Evolutionary conservation across 2,329 filamentous ascomycete genomes (phyloP).

Genomic region (Sporothrix sp.): DNA sequence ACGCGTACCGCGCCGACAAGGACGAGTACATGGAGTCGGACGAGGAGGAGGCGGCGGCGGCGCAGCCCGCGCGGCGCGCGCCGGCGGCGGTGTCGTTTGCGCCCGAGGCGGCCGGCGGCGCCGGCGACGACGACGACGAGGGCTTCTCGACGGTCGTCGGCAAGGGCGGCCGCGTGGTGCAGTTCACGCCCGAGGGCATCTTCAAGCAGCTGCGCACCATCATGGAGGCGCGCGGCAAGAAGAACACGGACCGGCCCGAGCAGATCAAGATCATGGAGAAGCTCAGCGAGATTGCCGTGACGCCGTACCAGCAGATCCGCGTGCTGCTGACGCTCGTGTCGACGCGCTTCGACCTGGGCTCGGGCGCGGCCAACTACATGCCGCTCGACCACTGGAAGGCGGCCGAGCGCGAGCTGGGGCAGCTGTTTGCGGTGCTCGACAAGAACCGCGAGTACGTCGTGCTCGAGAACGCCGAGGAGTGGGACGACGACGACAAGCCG

Average conservation of each 20-base stretch:
- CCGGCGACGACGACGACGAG: constrained; percentile 54
- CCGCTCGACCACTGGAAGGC: constrained; percentile 94
- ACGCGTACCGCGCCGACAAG: constrained; percentile 76
- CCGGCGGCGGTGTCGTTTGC: constrained; percentile 37
- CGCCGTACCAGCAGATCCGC: constrained; percentile 88
- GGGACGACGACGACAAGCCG: constrained; percentile 96
- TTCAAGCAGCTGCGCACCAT: constrained; percentile 93
- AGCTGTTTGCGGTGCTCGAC: constrained; percentile 70
- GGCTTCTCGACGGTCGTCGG: constrained; percentile 88
- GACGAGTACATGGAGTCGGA: constrained; percentile 81
- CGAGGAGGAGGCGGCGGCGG: constrained; percentile 52
- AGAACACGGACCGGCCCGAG: constrained; percentile 92
- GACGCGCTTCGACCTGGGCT: constrained; percentile 85
- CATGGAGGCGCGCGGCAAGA: constrained; percentile 92
- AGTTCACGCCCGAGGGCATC: constrained; percentile 95
- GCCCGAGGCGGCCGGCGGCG: constrained; percentile 27
- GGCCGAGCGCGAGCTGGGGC: constrained; percentile 75
- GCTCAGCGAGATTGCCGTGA: constrained; percentile 76
- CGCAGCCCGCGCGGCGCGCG: constrained; percentile 44
- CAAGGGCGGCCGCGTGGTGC: constrained; percentile 76
- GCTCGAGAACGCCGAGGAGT: constrained; percentile 87
- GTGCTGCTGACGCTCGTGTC: constrained; percentile 87
- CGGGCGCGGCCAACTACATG: constrained; percentile 72
- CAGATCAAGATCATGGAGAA: constrained; percentile 98
- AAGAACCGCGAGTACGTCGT: constrained; percentile 72